Percentiles rank a stretch among this genome's conserved stretches.
Conservation (phyloP, 164 flowering plant genomes). For the Chloranthus sessilifolius region DNA sequence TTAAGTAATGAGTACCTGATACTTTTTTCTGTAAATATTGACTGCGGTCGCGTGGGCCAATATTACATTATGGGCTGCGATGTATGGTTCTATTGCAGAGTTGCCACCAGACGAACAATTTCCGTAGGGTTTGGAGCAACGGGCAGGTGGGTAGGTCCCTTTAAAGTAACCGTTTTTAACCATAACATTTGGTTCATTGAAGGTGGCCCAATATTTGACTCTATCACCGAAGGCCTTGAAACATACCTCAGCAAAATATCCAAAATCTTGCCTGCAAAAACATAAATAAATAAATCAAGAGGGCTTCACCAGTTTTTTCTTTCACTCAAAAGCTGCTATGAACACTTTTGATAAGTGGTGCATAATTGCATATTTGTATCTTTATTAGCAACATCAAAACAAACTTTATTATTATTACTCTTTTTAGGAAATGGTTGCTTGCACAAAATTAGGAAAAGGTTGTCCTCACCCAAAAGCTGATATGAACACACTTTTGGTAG, state of each 20-base stretch:
- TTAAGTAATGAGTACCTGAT: constrained; percentile 8
- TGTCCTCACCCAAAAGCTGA: too few species aligned
- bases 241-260: constrained; percentile 8
- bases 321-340: too few species aligned
- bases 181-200: constrained; percentile 8
- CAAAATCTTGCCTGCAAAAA: constrained; percentile 10
- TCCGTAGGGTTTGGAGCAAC: constrained; percentile 7
- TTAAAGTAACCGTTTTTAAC: neutral
- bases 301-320: too few species aligned
- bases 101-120: constrained; percentile 6
- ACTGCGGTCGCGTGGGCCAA: constrained; percentile 6
- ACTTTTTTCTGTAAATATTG: constrained; percentile 7
- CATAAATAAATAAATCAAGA: too few species aligned
- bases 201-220: constrained; percentile 10
- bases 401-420: too few species aligned
- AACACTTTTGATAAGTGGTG: too few species aligned
- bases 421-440: too few species aligned
- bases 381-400: too few species aligned
- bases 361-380: too few species aligned
- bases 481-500: too few species aligned
- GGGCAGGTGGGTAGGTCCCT: constrained; percentile 3
- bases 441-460: too few species aligned
- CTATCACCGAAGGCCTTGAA: constrained; percentile 10
- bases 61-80: constrained; percentile 11
- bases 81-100: constrained; percentile 10